phyloP scores from a whole-genome alignment of 164 flowering plant genomes.

The Stephania cephalantha region DNA sequence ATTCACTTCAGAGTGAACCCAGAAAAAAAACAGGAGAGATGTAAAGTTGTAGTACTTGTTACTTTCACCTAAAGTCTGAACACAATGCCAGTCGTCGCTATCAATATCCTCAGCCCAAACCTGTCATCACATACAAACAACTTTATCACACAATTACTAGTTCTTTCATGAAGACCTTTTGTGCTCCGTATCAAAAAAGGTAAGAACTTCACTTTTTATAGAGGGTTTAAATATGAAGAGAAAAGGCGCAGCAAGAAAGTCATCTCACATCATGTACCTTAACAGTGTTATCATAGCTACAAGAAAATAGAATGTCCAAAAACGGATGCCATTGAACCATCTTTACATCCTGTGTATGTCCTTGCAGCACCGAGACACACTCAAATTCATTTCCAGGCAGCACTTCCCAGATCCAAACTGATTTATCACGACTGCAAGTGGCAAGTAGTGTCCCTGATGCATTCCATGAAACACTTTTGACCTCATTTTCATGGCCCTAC shows the following conservation, averaged over 20 bases:
- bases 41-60: conserved; percentile 45
- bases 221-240: background rate
- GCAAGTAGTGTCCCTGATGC: conserved; percentile 83
- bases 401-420: conserved; percentile 98
- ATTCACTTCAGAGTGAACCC: background rate
- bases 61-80: conserved; percentile 77
- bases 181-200: background rate
- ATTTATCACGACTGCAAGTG: conserved; percentile 89
- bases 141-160: background rate
- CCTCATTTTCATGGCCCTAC: conserved; percentile 97
- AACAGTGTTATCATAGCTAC: conserved; percentile 84
- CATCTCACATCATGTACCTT: conserved; percentile 39
- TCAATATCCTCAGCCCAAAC: conserved; percentile 87
- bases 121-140: conserved; percentile 28
- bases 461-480: conserved; percentile 92
- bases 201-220: background rate
- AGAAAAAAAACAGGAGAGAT: background rate
- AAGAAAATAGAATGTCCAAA: conserved; percentile 72
- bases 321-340: conserved; percentile 96
- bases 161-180: background rate
- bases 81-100: conserved; percentile 85
- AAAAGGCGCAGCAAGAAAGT: background rate
- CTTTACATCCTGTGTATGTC: conserved; percentile 96
- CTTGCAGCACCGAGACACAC: conserved; percentile 81
- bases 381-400: conserved; percentile 83